A percentile compares a stretch with the other conserved stretches of the same genome.
Evolutionary conservation across 345 rosid species (phyloP).

Genomic region (Eucalyptus leucophloia): DNA sequence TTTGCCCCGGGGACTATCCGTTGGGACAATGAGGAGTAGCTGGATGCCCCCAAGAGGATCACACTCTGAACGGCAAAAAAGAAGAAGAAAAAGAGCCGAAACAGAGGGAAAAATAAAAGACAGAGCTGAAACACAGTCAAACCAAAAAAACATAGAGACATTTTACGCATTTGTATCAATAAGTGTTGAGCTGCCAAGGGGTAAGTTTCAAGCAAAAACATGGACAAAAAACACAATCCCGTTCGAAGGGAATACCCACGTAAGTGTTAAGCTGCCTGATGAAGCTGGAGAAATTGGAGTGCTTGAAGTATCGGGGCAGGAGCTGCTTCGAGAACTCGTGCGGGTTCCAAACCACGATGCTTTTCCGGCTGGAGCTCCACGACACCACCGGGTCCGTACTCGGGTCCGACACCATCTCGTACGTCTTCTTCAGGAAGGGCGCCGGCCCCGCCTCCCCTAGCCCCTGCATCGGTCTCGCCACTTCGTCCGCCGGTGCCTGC

Average conservation of each 20-base stretch:
- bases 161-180: neutral
- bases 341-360: slow-evolving; percentile 48
- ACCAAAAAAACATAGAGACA: neutral
- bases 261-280: slow-evolving; percentile 58
- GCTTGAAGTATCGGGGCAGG: slow-evolving; percentile 60
- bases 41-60: neutral
- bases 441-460: neutral
- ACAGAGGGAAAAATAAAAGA: neutral
- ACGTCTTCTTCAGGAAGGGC: neutral
- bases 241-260: slow-evolving; percentile 8
- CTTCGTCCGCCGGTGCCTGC: neutral
- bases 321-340: slow-evolving; percentile 20
- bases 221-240: neutral
- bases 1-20: neutral
- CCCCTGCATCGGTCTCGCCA: neutral
- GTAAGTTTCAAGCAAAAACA: neutral
- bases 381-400: neutral
- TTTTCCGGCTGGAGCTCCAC: slow-evolving; percentile 24
- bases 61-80: neutral
- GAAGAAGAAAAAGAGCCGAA: no score
- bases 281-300: slow-evolving; percentile 62
- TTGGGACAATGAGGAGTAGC: neutral
- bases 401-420: neutral
- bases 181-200: neutral
- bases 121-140: neutral